phyloP scores from a whole-genome alignment of 176 grass and related monocot genomes.

The Eragrostis curvula region DNA sequence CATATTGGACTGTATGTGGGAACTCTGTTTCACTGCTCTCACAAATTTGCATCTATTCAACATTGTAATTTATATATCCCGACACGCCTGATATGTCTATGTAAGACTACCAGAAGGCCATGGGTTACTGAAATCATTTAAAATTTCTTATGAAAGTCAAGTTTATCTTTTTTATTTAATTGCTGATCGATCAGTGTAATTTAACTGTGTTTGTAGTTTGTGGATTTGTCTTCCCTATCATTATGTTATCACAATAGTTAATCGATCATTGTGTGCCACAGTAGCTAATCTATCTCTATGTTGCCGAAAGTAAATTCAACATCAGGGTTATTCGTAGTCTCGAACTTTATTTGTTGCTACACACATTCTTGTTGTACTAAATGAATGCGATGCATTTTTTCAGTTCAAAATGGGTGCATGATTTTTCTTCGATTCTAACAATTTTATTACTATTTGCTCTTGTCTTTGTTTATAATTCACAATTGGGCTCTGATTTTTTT shows the following conservation, averaged over 20 bases:
- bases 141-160: background rate
- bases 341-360: conserved; percentile 10
- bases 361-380: conserved; percentile 9
- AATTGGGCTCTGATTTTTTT: conserved; percentile 29
- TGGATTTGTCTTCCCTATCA: conserved; percentile 17
- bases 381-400: conserved; percentile 5
- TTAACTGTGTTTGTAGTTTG: conserved; percentile 29
- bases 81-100: background rate
- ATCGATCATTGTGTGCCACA: background rate
- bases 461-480: conserved; percentile 28
- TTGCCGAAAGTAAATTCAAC: conserved; percentile 14
- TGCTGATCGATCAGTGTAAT: background rate
- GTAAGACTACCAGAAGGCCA: conserved; percentile 9
- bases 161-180: background rate
- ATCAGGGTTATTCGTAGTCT: conserved; percentile 16
- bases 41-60: background rate
- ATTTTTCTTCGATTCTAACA: conserved; percentile 10
- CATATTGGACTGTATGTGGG: conserved; percentile 8
- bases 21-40: conserved; percentile 3
- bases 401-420: background rate
- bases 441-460: conserved; percentile 10
- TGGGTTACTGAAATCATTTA: background rate
- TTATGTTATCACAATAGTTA: background rate
- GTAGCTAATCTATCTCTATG: background rate
- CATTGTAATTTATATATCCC: background rate